Evolutionary conservation across 1,139 yeast genomes (phyloP), one percentile per base, ranked within the genome.

Genomic region (Zhuliangozyma blackwelliae): DNA sequence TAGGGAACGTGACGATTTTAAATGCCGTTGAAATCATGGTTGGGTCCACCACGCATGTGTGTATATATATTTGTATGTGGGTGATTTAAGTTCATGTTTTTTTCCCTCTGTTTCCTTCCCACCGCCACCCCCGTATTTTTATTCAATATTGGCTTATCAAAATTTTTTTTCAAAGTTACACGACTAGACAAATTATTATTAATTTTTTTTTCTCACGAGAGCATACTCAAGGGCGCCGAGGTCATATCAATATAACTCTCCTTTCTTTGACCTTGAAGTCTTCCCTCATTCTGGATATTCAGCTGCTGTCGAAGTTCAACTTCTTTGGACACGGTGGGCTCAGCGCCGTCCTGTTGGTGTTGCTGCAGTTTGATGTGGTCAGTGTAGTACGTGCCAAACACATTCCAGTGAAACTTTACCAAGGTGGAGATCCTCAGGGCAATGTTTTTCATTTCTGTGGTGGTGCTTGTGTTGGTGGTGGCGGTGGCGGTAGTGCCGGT

Each of bases 381-480:
- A 36, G 39, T 50, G 44, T 78, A 78, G 55, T 74, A 72, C 28
- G 61, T 66, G 20, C 81, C 82, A 59, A 82, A 82, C n/a, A 82
- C 89, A 44, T 68, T 76, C 83, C 86, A 80, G 58, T 83, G 89
- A 63, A 83, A 82, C 40, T 77, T 79, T 34, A 75, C 75, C 45
- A 83, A 63, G 11, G 82, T 76, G 27, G 77, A 65, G 40, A 81
- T 65, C 47, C 83, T 64, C 39, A 65, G 65, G 25, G 77, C 70
- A 37, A 80, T 70, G 39, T 68, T 68, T 38, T 63, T 60, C 46
- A 77, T 59, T 45, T 77, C 84, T 8, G 46, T 45, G 51, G 47
- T 30, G 11, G 36, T 29, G 7, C 38, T 33, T 3, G 11, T n/a
- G 7, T 3, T 25, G 27, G 27, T 8, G 20, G 27, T 34, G 13